These are phyloP conservation scores for Malassezia slooffiae DNA, from an alignment of 1,284 basidiomycete genomes.

Conservation along the genomic window DNA sequence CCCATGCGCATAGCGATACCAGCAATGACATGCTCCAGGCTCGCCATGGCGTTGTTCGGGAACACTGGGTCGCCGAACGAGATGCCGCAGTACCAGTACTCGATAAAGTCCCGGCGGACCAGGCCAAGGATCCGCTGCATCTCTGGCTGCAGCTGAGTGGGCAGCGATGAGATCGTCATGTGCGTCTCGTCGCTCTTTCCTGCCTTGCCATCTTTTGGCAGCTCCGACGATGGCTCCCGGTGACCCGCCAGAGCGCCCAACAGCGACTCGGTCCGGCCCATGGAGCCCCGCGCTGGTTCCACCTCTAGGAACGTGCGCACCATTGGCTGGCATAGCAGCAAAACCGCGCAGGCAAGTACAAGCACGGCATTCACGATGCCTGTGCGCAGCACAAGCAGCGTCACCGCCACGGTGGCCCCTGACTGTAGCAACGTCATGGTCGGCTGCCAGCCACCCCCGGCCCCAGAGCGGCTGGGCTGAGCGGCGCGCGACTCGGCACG, in stretches of 20 bases:
- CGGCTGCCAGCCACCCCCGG: too few relatives aligned
- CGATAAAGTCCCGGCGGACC: slow-evolving; percentile 14
- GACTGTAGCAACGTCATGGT: too few relatives aligned
- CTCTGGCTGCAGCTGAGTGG: slow-evolving; percentile 2
- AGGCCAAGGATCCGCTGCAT: slow-evolving; percentile 4
- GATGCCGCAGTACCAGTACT: slow-evolving; percentile 16
- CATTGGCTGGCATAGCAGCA: slow-evolving; percentile 6
- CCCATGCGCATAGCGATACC: slow-evolving; percentile 5
- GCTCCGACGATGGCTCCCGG: too few relatives aligned
- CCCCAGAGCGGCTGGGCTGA: too few relatives aligned
- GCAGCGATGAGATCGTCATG: slow-evolving; percentile 1
- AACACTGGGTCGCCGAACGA: slow-evolving; percentile 10
- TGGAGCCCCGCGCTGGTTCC: too few relatives aligned
- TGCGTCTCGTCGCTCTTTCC: too few relatives aligned
- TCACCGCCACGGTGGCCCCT: slow-evolving; percentile 6
- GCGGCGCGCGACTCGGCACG: too few relatives aligned
- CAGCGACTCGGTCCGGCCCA: too few relatives aligned
- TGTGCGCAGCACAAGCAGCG: slow-evolving; percentile 5
- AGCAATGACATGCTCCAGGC: slow-evolving; percentile 5
- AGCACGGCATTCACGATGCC: slow-evolving; percentile 1
- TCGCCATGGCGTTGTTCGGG: slow-evolving; percentile 6
- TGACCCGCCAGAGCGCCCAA: too few relatives aligned
- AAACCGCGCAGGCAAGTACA: background rate
- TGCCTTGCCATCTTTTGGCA: too few relatives aligned
- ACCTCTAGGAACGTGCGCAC: slow-evolving; percentile 12